Evolutionary conservation across 2,329 filamentous ascomycete genomes (phyloP), one percentile per base, ranked within the genome.

Genomic region (Aspergillus sp.): DNA sequence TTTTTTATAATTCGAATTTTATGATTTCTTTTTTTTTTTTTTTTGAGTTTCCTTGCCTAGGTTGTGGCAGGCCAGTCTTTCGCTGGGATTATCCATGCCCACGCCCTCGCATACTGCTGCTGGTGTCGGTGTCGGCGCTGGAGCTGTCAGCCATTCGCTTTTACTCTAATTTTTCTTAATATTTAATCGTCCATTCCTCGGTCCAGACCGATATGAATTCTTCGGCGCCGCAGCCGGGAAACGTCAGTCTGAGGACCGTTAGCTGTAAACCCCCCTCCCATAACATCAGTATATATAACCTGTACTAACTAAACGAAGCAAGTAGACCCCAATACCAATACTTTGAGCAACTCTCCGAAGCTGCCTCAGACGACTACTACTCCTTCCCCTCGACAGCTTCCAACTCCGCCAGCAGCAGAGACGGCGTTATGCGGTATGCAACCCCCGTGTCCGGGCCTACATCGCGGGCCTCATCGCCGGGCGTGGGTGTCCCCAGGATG

Each of bases 341-440:
- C 43, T 61, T 68, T 41, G 58, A 69, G 3, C 65, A 69, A 52
- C 73, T 71, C 54, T 77, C 74, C n/a, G 63, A 69, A 35, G 67
- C 71, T 42, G 73, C 72, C 32, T 75, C 74, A 19, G 71, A 74
- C 57, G 73, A 76, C 56, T 76, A 74, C 50, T 75, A 72, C 53
- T 74, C 73, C 13, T 68, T 75, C 50, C 37, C 37, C 17, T 73
- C 72, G 20, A 67, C 74, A 44, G 63, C 60, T 50, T 64, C 66
- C 41, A 65, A 67, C 54, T 46, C 55, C n/a, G 49, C 53, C 41
- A 59, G 53, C 39, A 71, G 67, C 51, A 64, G 64, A 52, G 62
- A 65, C 4, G 69, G 65, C 20, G 61, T 67, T 27, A 63, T 67
- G 53, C 67, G 66, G 50, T 75, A 73, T 63, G 64, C 69, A 37